Evolutionary conservation across 2,329 filamentous ascomycete genomes (phyloP), one percentile per base, ranked within the genome.

Genomic region (Trichoderma sp.): DNA sequence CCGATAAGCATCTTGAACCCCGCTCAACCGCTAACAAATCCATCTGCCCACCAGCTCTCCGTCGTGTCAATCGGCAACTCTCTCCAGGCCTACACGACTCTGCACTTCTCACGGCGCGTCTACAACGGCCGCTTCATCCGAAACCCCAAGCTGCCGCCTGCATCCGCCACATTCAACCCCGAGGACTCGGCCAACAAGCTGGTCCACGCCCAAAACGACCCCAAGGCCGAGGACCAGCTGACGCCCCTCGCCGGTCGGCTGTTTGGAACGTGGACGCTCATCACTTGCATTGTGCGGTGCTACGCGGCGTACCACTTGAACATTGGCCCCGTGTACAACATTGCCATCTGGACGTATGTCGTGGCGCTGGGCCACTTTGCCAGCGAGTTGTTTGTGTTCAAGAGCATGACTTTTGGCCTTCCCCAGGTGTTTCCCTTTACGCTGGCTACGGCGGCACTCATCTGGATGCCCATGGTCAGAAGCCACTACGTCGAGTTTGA

Each of bases 231-330:
- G 71, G 88, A 90, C 77, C 88, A 90, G 81, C 88, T 93, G 71
- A 95, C 93, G 6, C 89, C 92, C 6, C 89, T 97, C 34, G 91
- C 90, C 12, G 91, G 91, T 30, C 91, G 93, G 74, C 90, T 93
- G 24, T 97, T 97, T 80, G 94, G 92, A 69, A 96, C 93, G 34
- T 98, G 94, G 91, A 97, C 95, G 0, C 87, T 95, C 72, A 85
- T 97, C 72, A 91, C 92, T 6, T 88, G 90, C 72, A 84, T 97
- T 65, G 87, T 97, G 58, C 89, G 95, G 67, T 84, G 94, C 75
- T 97, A 97, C 79, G 93, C 93, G 5, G 93, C 93, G 39, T 97
- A 97, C 83, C 86, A 97, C 81, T 89, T 97, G 74, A 85, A 89
- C 75, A 86, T 93, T 73, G 88, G 88, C 1, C 86, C 88, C 58